Evolutionary conservation across 2,329 filamentous ascomycete genomes (phyloP), one percentile per base, ranked within the genome.

Genomic region (Bertia moriformis): DNA sequence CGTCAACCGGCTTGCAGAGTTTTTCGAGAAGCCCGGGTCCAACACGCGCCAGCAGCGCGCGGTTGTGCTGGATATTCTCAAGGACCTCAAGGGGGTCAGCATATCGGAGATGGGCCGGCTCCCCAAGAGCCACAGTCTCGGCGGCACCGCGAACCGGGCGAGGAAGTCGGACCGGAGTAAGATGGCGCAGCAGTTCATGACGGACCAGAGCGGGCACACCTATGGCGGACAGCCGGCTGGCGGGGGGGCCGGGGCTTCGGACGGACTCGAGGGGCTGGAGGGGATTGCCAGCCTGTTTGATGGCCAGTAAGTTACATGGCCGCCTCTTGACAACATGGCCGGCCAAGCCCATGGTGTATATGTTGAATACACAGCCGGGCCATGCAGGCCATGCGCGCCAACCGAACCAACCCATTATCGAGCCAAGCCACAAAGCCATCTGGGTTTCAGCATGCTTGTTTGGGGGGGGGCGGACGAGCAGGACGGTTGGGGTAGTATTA

Each of bases 61-160:
- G 1, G 62, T 93, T 18, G 76, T 98, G 14, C 63, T 98, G 5
- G 85, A 94, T 44, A 62, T 98, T 14, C 65, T 98, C 18, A 83
- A 87, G 48, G 81, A 88, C 33, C 68, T 98, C 4, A 79, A 93
- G 48, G 91, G 89, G 0, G 79, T 96, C 4, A 89, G 87, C 49
- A 84, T 98, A 40, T 84, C 88, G 4, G 91, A 98, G 59, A 83
- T 91, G 65, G 91, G 91, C 19, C 91, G 85, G 57, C 76, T 98
- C 4, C 66, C 60, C 39, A 75, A 75, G 55, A 67, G 63, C 36
- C 58, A 58, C 12, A 60, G 60, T 13, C 52, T 62, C 19, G 39
- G 49, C 29, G 38, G 44, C 41, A n/a, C 48, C 48, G 27, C 45
- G 1, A 37, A 42, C 7, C 53, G 56, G 37, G 56, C 44, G 51